Base-by-base conservation (phyloP, 164 flowering plant genomes). In the Berberis thunbergii region DNA sequence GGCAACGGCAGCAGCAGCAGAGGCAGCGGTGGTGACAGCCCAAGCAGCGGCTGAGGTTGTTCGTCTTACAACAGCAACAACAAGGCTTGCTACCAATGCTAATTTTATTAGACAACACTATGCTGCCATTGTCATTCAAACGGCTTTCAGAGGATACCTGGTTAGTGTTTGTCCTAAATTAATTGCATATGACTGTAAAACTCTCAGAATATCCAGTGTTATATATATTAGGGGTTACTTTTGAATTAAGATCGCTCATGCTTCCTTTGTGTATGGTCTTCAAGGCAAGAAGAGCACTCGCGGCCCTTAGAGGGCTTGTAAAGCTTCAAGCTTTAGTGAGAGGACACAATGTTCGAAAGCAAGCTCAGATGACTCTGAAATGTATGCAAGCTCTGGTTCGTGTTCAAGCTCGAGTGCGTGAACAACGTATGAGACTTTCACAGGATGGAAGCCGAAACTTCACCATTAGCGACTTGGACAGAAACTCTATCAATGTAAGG, bases 321-420 rank as follows among this genome's bases (percentile, higher is more conserved):
- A 88, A 83, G 78, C 86, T 93, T 49, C 96, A 93, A 76, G 98
- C 97, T 43, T 70, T 89, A 43, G 89, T 89, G 53, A 84, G 97
- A 78, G 98, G 98, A 39, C 84, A 79, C 65, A 93, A 86, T 64
- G 93, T 89, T 5, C 57, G 96, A 45, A 86, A 78, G 70, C 83
- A 89, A 78, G 94, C 94, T 3, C 84, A 84, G 66, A 77, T 77
- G 80, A 84, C 96, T 1, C 84, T 92, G 1, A 64, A 75, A 46
- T 86, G 94, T 75, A 89, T 93, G 90, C 87, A 85, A 67, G 86
- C 98, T 63, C 71, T 92, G 62, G 82, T 85, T 50, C 75, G 90
- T 40, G 90, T 86, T 1, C 98, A 93, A 62, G 79, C 86, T 45
- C 74, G 85, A 58, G 80, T 88, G 9, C 74, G 82, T 44, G 86